Conservation (phyloP, 1,284 basidiomycete species). For the Malassezia yamatoensis region DNA sequence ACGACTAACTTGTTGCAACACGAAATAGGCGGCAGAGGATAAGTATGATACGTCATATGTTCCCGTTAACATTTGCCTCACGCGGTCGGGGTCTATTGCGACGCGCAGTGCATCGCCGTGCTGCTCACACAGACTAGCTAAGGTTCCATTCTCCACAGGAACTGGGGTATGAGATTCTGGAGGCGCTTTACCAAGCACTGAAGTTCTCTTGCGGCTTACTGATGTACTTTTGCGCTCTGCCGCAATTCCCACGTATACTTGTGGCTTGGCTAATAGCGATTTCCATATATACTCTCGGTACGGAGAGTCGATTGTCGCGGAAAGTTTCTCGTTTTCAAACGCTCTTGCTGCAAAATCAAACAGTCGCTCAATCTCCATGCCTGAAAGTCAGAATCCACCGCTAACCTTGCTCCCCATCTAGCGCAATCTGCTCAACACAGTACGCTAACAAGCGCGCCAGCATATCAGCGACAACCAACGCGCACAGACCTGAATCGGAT, state of each 20-base stretch:
- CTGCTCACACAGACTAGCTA: constrained; percentile 50
- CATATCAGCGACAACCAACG: constrained; percentile 13
- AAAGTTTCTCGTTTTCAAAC: constrained; percentile 36
- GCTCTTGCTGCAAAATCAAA: constrained; percentile 8
- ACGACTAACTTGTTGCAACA: constrained; percentile 71
- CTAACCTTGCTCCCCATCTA: constrained; percentile 72
- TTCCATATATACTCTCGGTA: constrained; percentile 73
- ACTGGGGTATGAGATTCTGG: background rate
- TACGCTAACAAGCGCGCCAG: constrained; percentile 69
- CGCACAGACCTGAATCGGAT: background rate
- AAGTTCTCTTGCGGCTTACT: background rate
- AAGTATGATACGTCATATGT: constrained; percentile 67
- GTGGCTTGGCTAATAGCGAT: constrained; percentile 61
- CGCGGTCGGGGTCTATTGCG: constrained; percentile 62
- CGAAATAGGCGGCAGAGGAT: constrained; percentile 71
- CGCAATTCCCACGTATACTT: constrained; percentile 55
- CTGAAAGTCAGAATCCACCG: constrained; percentile 54
- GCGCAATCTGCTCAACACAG: constrained; percentile 64
- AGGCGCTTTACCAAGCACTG: constrained; percentile 5
- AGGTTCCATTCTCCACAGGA: constrained; percentile 20
- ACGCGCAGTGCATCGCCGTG: constrained; percentile 57
- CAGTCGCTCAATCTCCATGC: constrained; percentile 26
- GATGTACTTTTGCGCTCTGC: background rate
- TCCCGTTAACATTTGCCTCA: constrained; percentile 68
- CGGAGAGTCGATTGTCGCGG: constrained; percentile 60